Evolutionary conservation across 2,329 filamentous ascomycete genomes (phyloP), one percentile per base, ranked within the genome.

Genomic region (Daldinia sp.): DNA sequence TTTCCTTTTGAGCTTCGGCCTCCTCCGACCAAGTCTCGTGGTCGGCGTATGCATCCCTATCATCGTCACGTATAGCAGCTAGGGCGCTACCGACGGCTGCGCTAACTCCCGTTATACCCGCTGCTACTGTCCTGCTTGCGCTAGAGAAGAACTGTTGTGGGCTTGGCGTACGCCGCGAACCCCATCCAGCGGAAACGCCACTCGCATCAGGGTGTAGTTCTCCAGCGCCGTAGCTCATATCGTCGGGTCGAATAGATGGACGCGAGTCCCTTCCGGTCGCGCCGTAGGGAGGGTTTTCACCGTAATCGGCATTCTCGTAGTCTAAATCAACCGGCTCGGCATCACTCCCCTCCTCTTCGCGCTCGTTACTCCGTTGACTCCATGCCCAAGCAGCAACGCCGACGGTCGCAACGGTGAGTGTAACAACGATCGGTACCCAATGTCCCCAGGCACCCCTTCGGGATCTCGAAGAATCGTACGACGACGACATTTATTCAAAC

Each of bases 11-110:
- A 49, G 90, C 85, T 70, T 92, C 90, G 19, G 90, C 92, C 79
- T 97, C 94, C 76, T 97, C 93, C 11, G 90, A 93, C 94, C 94
- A 97, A 53, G 92, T 88, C 75, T 92, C 91, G 77, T 95, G 92
- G 76, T 97, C 94, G 67, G 88, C 89, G 75, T 90, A 95, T 52
- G 90, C 90, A 64, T 87, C 85, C 74, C 87, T 89, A 73, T 94
- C 91, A 74, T 96, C 93, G 75, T 97, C 92, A 57, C 91, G 86
- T 68, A 96, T 95, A 13, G 91, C 89, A 55, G 90, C 90, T 68
- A 97, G 81, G 23, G 93, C 93, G 64, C 90, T 93, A 39, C 93
- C 93, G 64, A 96, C 87, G 48, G 86, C 92, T 15, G 91, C 91
- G 11, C 93, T 91, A 0, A 93, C 93, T 8, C 93, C 93, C 23